Evolutionary conservation across 75 land plant genomes (phyloP), one percentile per base, ranked within the genome.

Genomic region (Azolla pinnata): DNA sequence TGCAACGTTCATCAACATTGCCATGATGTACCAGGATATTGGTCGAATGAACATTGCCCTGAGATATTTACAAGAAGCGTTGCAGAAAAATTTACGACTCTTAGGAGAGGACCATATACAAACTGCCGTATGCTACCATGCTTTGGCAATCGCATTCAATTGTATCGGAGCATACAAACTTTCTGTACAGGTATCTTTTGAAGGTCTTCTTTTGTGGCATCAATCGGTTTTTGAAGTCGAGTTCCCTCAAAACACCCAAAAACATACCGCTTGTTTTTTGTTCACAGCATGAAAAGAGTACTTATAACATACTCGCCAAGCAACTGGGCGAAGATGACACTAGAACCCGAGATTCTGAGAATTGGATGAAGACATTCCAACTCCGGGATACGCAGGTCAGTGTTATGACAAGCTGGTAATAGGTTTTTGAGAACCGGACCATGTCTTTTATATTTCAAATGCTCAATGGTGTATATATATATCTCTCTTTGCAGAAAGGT

Each of bases 261-360:
- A n/a, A n/a, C n/a, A n/a, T n/a, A n/a, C n/a, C n/a, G n/a, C n/a
- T n/a, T n/a, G n/a, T n/a, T n/a, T n/a, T n/a, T n/a, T n/a, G 24
- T 69, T 20, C 28, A 17, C 81, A 95, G 99, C 97, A 95, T 80
- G 99, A 95, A 40, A 76, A 78, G 72, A 90, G 78, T 71, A 90
- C 99, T 0, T 83, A 90, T 63, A 86, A 83, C 59, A 95, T 95
- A 64, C 79, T 95, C 20, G 73, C 78, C n/a, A 95, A 90, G 63
- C 99, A 95, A 63, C 79, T 95, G 66, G 99, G 99, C n/a, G 91
- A 86, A 64, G 99, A 95, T n/a, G 99, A 95, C 66, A 74, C 91
- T 29, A 74, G 99, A 67, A 95, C 97, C 12, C 70, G 67, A 18
- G 99, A 95, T 29, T 90, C 99, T 8, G 85, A 85, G 20, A 95